phyloP scores from a whole-genome alignment of 2,329 filamentous ascomycete genomes.

The Seiridium unicorne region DNA sequence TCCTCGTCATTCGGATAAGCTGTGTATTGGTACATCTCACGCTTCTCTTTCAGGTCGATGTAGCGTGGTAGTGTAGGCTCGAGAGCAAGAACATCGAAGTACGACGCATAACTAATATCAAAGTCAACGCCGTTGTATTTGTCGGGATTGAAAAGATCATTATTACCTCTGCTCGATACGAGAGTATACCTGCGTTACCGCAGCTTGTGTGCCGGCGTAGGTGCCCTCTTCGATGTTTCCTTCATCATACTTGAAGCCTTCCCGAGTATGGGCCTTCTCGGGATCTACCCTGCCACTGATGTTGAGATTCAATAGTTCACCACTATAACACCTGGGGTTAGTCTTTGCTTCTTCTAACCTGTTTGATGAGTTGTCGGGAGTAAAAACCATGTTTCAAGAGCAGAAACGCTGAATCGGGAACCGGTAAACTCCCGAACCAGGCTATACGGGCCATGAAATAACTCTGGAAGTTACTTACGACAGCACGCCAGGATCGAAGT shows the following conservation, averaged over 20 bases:
- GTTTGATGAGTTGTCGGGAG: too few species aligned
- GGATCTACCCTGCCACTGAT: constrained; percentile 17
- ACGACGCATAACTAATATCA: constrained; percentile 27
- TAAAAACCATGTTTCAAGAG: too few species aligned
- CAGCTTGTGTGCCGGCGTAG: constrained; percentile 31
- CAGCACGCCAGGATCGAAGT: constrained; percentile 33
- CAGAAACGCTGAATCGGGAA: too few species aligned
- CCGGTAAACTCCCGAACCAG: too few species aligned
- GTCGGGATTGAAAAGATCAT: neutral
- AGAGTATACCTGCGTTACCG: constrained; percentile 31
- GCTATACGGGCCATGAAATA: too few species aligned
- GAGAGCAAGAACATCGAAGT: constrained; percentile 31
- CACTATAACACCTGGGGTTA: neutral
- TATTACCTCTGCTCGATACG: constrained; percentile 32
- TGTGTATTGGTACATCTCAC: constrained; percentile 26
- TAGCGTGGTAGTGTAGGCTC: constrained; percentile 31
- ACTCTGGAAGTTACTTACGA: constrained; percentile 8
- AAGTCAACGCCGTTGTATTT: neutral
- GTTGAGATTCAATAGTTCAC: constrained; percentile 26
- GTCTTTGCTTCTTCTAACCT: too few species aligned
- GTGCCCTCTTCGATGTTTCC: constrained; percentile 29
- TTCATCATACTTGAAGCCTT: constrained; percentile 18
- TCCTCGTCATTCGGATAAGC: constrained; percentile 21
- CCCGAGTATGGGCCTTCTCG: neutral
- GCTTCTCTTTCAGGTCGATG: constrained; percentile 26